Base-by-base conservation (phyloP, 768 basidiomycete species). In the Phylloporus sp. region DNA sequence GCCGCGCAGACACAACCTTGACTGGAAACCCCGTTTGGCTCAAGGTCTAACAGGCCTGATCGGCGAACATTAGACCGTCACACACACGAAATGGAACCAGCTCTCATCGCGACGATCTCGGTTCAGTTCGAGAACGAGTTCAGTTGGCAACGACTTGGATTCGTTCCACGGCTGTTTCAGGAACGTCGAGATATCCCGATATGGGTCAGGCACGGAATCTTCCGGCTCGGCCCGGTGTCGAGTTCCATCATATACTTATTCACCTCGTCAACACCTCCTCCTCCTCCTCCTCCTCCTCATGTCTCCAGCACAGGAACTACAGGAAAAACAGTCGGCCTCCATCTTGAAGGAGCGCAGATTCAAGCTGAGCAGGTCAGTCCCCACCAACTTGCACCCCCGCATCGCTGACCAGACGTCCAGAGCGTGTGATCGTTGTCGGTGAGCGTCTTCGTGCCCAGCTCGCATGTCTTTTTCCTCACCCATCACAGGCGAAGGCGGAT, bases 361-460 rank as follows among this genome's bases (percentile, higher is more conserved):
- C 73, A 91, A 91, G 72, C 70, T 91, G 48, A 89, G 84, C 79
- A 84, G 88, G 89, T 86, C 49, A 31, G 77, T 47, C 20, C 3
- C 0, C 1, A 6, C 0, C 37, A 14, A 42, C 38, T 54, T 24
- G n/a, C n/a, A n/a, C 33, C 35, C 31, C 32, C 39, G 18, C 38
- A 26, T 14, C 18, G 31, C 35, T 33, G 36, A 38, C 34, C 46
- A 55, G 21, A 55, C 26, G 56, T 48, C 27, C 53, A 90, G 89
- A 64, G 88, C 89, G 49, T 91, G 89, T 73, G 89, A 91, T 76
- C 86, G 89, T 50, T 91, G 89, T 73, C 81, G 89, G 87, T 90
- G 71, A 76, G 85, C 55, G 24, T 31, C 56, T 54, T 27, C 26
- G 48, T 36, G 32, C 14, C n/a, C 41, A 6, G 11, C 28, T 2